phyloP scores from a whole-genome alignment of 257 asterid species.

The Nicotiana sylvestris region DNA sequence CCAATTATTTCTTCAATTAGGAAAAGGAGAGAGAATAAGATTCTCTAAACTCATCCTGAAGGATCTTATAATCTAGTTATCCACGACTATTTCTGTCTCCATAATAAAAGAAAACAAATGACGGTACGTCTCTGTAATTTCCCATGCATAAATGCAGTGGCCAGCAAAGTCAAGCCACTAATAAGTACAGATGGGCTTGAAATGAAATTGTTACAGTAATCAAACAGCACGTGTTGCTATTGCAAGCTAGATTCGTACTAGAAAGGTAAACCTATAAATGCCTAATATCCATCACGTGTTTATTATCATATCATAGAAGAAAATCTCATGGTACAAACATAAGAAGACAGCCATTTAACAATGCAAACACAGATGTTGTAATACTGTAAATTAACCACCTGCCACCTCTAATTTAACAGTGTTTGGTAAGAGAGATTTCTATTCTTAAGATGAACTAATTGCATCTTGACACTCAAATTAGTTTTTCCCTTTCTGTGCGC shows the following conservation, averaged over 20 bases:
- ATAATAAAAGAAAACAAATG: background rate
- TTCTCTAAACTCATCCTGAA: background rate
- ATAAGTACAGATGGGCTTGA: background rate
- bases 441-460: background rate
- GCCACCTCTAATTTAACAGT: background rate
- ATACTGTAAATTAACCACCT: background rate
- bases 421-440: background rate
- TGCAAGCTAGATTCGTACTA: background rate
- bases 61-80: background rate
- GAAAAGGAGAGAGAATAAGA: background rate
- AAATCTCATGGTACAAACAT: background rate
- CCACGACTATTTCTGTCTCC: background rate
- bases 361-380: background rate
- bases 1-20: background rate
- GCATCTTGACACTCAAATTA: background rate
- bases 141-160: background rate
- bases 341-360: background rate
- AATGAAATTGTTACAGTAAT: background rate
- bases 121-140: background rate
- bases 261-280: background rate
- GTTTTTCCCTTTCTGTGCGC: too few species aligned
- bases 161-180: background rate
- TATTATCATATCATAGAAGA: background rate
- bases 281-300: background rate
- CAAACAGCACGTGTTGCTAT: background rate